Base-by-base conservation (phyloP, 73 alveolate genomes). In the Paramecium biaurelia region DNA sequence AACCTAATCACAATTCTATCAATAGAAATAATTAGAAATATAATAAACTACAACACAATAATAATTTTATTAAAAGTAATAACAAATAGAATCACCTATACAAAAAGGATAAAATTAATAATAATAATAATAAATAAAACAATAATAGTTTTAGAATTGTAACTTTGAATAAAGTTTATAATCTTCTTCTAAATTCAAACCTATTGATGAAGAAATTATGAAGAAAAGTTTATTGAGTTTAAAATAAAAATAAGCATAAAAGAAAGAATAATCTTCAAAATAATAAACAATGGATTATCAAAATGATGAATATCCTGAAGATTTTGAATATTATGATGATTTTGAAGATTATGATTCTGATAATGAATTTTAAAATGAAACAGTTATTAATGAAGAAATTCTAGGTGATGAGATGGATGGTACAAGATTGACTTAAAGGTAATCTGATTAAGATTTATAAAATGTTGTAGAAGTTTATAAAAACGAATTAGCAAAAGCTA, bases 231-330 rank as follows among this genome's bases (percentile, higher is more conserved):
- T 63, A 63, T 63, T 63, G 5, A 30, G 12, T 63, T 63, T 63
- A 63, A 63, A 63, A 26, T 63, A 63, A 63, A 63, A 63, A 63
- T 63, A 63, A 24, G 45, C 41, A 3, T 63, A 63, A 63, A 63
- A 63, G 24, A 63, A 42, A 14, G 45, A 86, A 63, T 23, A 86
- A 86, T 18, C 34, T 12, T 21, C 24, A 15, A 56, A 41, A 56
- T 21, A 57, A 45, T 14, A 57, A 57, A 53, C 45, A 0, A 38
- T 57, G 42, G 42, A 38, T 11, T 11, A 53, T 30, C 38, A 57
- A 35, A 9, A 63, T 18, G 93, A 86, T 35, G 87, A 59, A n/a
- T 86, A 86, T 37, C 89, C 84, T 34, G 93, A 86, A 57, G 93
- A 86, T 63, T 86, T 58, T 37, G 93, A 86, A 14, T 57, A 86